phyloP scores from a whole-genome alignment of 352 stramenopile genomes.

The Globisporangium nunn region DNA sequence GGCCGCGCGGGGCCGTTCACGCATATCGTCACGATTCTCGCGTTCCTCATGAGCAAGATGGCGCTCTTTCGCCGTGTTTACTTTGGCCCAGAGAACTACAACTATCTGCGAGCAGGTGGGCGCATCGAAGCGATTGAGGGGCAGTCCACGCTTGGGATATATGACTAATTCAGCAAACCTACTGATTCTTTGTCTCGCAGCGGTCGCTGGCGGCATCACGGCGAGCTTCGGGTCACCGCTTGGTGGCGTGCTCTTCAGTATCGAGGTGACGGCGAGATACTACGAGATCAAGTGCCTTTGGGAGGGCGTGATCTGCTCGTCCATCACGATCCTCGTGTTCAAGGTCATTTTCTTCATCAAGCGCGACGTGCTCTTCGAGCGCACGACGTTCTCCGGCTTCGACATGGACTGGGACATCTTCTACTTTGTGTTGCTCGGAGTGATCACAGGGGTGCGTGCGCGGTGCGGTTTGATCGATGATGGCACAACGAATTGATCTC shows the following conservation, averaged over 20 bases:
- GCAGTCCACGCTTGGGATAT: not conserved
- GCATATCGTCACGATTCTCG: conserved; percentile 72
- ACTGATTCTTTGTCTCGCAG: conserved; percentile 6
- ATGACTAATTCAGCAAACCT: not conserved
- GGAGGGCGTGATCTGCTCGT: conserved; percentile 78
- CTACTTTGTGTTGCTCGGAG: conserved; percentile 58
- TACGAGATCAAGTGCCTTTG: conserved; percentile 84
- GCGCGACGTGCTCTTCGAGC: conserved; percentile 66
- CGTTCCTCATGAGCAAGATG: conserved; percentile 57
- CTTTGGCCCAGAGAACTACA: conserved; percentile 65
- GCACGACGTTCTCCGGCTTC: conserved; percentile 69
- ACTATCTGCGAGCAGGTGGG: conserved; percentile 54
- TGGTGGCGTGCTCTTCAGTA: conserved; percentile 75
- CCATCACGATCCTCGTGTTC: conserved; percentile 72
- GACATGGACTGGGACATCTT: conserved; percentile 77
- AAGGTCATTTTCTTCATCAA: conserved; percentile 71
- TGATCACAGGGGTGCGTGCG: conserved; percentile 53
- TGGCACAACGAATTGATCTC: too few species aligned
- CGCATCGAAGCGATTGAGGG: not conserved
- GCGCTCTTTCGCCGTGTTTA: conserved; percentile 58
- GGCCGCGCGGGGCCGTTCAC: conserved; percentile 65
- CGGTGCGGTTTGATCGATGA: not conserved
- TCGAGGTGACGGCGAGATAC: conserved; percentile 79
- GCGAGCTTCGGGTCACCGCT: conserved; percentile 76
- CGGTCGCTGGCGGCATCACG: conserved; percentile 70